These are phyloP conservation scores for Epichloe gansuensis DNA, from an alignment of 2,329 filamentous ascomycete species.

Conservation along the genomic window DNA sequence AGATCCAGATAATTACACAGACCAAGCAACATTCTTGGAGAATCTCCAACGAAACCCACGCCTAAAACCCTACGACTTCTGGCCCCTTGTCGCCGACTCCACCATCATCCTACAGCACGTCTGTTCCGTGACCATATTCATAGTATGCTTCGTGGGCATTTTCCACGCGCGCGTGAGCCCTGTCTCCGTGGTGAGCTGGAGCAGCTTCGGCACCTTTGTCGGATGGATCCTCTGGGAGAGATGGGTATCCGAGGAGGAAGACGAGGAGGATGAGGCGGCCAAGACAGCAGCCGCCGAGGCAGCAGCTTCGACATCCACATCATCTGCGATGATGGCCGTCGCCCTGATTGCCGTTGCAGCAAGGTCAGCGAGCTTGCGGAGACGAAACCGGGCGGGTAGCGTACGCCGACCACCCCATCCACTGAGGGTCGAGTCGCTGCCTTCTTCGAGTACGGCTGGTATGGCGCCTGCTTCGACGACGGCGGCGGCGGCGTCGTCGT, in stretches of 20 bases:
- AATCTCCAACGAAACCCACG: slow-evolving; percentile 90
- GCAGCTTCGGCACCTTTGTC: slow-evolving; percentile 68
- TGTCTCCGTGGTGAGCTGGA: slow-evolving; percentile 76
- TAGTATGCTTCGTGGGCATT: slow-evolving; percentile 88
- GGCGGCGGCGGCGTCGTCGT: slow-evolving; percentile 9
- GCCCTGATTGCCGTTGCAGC: background rate
- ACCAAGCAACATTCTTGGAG: slow-evolving; percentile 91
- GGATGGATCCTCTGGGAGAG: slow-evolving; percentile 88
- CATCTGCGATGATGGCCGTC: background rate
- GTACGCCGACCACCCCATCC: slow-evolving; percentile 23
- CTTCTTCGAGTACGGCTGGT: slow-evolving; percentile 10
- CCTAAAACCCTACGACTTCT: slow-evolving; percentile 93
- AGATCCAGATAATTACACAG: slow-evolving; percentile 99
- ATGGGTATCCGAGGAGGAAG: slow-evolving; percentile 68
- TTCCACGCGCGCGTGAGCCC: slow-evolving; percentile 79
- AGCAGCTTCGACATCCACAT: background rate
- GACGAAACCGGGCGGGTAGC: slow-evolving; percentile 24
- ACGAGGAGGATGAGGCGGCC: slow-evolving; percentile 30
- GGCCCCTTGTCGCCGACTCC: slow-evolving; percentile 87
- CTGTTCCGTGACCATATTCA: slow-evolving; percentile 86
- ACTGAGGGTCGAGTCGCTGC: slow-evolving; percentile 16
- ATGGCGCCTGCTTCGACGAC: slow-evolving; percentile 13
- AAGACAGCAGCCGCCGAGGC: slow-evolving; percentile 18
- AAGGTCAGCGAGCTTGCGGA: slow-evolving; percentile 22
- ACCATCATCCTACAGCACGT: slow-evolving; percentile 97